Evolutionary conservation across 345 rosid genomes (phyloP), one percentile per base, ranked within the genome.

Genomic region (Cochlearia excelsa): DNA sequence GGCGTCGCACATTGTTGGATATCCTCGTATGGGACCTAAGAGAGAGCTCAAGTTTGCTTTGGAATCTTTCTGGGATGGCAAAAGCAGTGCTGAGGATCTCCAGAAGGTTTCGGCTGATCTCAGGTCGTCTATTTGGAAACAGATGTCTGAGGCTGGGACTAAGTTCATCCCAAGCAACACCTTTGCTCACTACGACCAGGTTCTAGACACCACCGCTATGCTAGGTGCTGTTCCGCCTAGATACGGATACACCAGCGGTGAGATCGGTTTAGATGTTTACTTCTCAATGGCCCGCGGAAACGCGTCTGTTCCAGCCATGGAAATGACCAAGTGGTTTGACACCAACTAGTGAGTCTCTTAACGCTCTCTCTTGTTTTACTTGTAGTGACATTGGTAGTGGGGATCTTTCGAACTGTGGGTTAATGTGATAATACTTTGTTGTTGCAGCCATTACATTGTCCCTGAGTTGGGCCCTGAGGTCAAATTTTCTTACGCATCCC

Each of bases 261-360:
- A 91, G 90, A 91, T 91, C 5, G 96, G 87, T 5, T 81, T 84
- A 0, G 90, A 83, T 51, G 72, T 76, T 42, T 92, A 78, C 82
- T 91, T 91, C 77, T 91, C 98, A 51, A 88, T 91, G 96, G 98
- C 96, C 60, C 86, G 98, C 79, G 98, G 98, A 47, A 91, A 91
- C 59, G 98, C 98, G 70, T 66, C 90, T 46, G 95, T 84, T 2
- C 96, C 98, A 1, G 98, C 98, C 41, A 92, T 92, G 98, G 98
- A 92, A 72, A 92, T 92, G 98, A 92, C 96, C 78, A 92, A 92
- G 90, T 92, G 98, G 98, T 88, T 92, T 58, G 98, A 92, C 81
- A 92, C 98, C 80, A 92, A 92, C 88, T 92, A 92, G 98, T 91
- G 75, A 84, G 98, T 92, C 54, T 56, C 30, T 3, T 5, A n/a